Percentiles rank a stretch among this genome's conserved stretches.
Evolutionary conservation across 805 yeast genomes (phyloP).

Genomic region (Metschnikowia proteae): DNA sequence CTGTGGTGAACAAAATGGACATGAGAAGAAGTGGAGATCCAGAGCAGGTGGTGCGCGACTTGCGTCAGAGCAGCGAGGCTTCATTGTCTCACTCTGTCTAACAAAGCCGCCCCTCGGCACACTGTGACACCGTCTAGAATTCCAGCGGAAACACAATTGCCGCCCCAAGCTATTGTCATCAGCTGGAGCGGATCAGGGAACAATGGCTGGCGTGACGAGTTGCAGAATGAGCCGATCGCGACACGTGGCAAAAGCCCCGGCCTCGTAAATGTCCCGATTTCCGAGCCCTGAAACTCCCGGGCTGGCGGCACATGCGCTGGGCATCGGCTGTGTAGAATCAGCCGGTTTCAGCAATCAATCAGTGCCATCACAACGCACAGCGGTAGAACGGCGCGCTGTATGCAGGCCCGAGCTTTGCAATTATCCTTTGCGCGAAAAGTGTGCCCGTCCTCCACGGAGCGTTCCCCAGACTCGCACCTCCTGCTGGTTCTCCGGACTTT

Average conservation of each 20-base stretch:
- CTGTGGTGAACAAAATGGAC: conserved; percentile 64
- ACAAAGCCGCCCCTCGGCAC: too few species aligned
- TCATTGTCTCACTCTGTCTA: background rate
- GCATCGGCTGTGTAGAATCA: too few species aligned
- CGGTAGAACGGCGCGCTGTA: background rate
- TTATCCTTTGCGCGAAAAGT: background rate
- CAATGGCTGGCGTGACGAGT: too few species aligned
- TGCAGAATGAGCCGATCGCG: too few species aligned
- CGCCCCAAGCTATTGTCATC: too few species aligned
- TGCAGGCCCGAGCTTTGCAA: background rate
- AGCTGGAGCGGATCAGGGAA: too few species aligned
- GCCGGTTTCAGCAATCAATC: background rate
- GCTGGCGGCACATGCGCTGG: too few species aligned
- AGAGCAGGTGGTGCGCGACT: background rate
- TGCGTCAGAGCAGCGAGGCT: too few species aligned
- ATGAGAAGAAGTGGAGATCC: background rate
- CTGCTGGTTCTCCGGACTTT: conserved; percentile 3
- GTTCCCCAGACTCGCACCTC: conserved; percentile 3
- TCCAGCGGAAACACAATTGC: too few species aligned
- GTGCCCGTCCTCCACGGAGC: background rate
- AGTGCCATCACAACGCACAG: background rate
- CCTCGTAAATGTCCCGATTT: too few species aligned
- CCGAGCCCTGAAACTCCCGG: background rate
- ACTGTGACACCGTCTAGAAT: too few species aligned
- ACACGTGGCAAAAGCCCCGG: too few species aligned